A percentile compares a stretch with the other conserved stretches of the same genome.
These are phyloP conservation scores for Cryptococcus sp. DNA, from an alignment of 1,284 basidiomycete genomes.

Conservation along the genomic window DNA sequence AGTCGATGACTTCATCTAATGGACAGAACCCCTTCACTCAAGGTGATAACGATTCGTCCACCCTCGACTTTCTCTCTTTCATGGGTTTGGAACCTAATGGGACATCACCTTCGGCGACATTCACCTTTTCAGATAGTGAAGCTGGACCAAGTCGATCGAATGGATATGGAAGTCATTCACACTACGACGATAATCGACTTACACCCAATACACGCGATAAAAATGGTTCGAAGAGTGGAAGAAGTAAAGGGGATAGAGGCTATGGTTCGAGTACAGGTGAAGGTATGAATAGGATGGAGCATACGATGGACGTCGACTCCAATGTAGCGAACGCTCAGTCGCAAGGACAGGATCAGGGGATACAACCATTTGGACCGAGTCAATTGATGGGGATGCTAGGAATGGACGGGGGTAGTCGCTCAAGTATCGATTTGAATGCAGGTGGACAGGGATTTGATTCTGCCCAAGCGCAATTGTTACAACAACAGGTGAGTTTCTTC, in stretches of 20 bases:
- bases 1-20: too few species aligned
- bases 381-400: constrained; percentile 3
- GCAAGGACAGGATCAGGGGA: neutral
- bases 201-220: too few species aligned
- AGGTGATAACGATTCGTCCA: neutral
- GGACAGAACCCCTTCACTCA: too few species aligned
- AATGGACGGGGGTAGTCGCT: neutral
- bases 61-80: constrained; percentile 3
- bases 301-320: neutral
- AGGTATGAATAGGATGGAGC: neutral
- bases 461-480: constrained; percentile 1
- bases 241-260: too few species aligned
- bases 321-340: neutral
- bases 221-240: too few species aligned
- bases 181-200: too few species aligned
- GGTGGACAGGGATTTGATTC: constrained; percentile 1
- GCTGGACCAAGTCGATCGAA: too few species aligned
- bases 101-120: neutral
- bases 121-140: neutral
- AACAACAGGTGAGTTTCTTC: constrained; percentile 4
- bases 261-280: neutral
- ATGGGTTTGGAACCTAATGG: constrained; percentile 1
- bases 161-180: too few species aligned
- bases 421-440: neutral
- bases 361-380: constrained; percentile 3